Evolutionary conservation across 1,284 basidiomycete genomes (phyloP), one percentile per base, ranked within the genome.

Genomic region (Apiotrichum domesticum): DNA sequence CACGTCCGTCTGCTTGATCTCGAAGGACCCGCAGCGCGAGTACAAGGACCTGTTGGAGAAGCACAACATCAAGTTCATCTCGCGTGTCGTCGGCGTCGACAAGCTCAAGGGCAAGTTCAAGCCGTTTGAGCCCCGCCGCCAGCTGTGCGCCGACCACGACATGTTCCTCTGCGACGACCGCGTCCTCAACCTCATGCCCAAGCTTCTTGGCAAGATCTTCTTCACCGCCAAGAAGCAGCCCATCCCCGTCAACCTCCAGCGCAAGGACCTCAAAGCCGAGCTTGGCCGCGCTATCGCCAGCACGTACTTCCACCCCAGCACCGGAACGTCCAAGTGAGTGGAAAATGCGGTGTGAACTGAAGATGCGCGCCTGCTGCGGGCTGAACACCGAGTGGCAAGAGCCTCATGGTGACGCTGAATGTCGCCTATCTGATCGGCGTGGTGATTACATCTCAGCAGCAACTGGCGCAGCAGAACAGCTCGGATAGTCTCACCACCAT

Each of bases 211-310:
- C 29, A 87, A 85, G 60, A 88, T 87, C 66, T 98, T 92, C 81
- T 93, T 97, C 66, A 83, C 90, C 29, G 89, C 91, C 1, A 97
- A 97, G 78, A 98, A 98, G 90, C 89, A 94, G 73, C 95, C 95
- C 2, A 89, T 98, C 50, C 90, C 95, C 2, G 93, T 98, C 42
- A 86, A 85, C 66, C 70, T 98, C 51, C 85, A 82, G 11, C 85
- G 86, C 48, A 93, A 92, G 70, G 87, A 93, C 73, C 80, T 98
- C 58, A 94, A 95, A 74, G 82, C 81, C 42, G 91, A 97, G 70
- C 82, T 98, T 4, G 92, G 95, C 70, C 83, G 85, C 42, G 94
- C 94, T 10, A 86, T 98, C 62, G 85, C 85, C 6, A 90, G 90
- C 13, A 95, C 95, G 0, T 96, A 94, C 75, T 90, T 93, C 85